Conservation (phyloP, 495 filamentous ascomycete species). For the Penicillium cinerascens region DNA sequence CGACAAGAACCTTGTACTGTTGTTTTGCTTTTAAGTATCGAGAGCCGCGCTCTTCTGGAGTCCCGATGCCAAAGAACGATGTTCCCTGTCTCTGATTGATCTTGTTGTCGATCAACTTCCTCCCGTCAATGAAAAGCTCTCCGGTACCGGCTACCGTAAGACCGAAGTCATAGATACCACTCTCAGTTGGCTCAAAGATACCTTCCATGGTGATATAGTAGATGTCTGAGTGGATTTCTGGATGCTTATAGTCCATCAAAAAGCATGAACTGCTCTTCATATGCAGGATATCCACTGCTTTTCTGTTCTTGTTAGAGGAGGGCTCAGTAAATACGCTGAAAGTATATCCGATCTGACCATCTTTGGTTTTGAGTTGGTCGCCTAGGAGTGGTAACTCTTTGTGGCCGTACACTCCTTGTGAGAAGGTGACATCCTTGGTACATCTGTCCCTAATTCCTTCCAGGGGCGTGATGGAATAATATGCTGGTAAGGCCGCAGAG, state of each 20-base stretch:
- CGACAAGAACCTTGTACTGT: constrained; percentile 56
- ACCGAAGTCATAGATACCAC: constrained; percentile 70
- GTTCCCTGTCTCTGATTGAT: constrained; percentile 58
- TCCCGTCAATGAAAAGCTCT: constrained; percentile 63
- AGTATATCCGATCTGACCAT: constrained; percentile 51
- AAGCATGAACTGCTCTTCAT: constrained; percentile 53
- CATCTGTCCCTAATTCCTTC: constrained; percentile 16
- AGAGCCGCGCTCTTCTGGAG: constrained; percentile 56
- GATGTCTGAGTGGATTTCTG: constrained; percentile 46
- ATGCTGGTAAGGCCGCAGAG: constrained; percentile 73
- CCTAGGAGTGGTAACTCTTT: constrained; percentile 58
- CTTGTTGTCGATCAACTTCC: constrained; percentile 67
- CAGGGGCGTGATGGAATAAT: constrained; percentile 70
- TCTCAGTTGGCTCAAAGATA: constrained; percentile 53
- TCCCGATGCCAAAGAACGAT: constrained; percentile 59
- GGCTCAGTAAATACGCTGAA: constrained; percentile 61
- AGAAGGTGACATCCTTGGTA: constrained; percentile 32
- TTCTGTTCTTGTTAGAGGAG: constrained; percentile 34
- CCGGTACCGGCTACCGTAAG: constrained; percentile 75
- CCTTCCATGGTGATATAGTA: constrained; percentile 65
- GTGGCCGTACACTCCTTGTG: constrained; percentile 57
- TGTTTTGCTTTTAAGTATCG: constrained; percentile 56
- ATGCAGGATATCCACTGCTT: constrained; percentile 51
- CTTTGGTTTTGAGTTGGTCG: constrained; percentile 43
- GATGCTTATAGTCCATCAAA: constrained; percentile 61